Evolutionary conservation across 2,329 filamentous ascomycete genomes (phyloP).

Genomic region (Alternaria sp.): DNA sequence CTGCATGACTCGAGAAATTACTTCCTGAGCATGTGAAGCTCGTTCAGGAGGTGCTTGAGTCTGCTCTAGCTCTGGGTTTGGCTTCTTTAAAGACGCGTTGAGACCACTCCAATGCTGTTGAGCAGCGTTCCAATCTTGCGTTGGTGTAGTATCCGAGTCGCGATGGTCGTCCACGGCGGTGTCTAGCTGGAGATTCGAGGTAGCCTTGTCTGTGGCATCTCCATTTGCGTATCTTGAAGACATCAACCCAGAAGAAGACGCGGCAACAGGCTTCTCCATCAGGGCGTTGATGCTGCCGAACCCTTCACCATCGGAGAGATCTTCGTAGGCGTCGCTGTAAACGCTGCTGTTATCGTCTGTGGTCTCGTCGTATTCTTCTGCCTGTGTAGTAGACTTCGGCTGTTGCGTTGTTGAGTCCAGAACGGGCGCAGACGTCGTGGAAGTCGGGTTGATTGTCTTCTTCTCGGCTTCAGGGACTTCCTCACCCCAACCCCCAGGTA

Average conservation of each 20-base stretch:
- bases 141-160: conserved; percentile 18
- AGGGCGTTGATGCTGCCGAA: conserved; percentile 79
- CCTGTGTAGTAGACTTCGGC: conserved; percentile 4
- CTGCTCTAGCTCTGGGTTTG: neutral
- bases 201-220: conserved; percentile 22
- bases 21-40: conserved; percentile 8
- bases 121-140: conserved; percentile 72
- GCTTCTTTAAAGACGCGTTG: conserved; percentile 66
- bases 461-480: conserved; percentile 33
- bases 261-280: conserved; percentile 65
- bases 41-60: conserved; percentile 14
- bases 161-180: conserved; percentile 12
- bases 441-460: neutral
- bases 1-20: conserved; percentile 19
- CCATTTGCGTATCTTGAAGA: conserved; percentile 37
- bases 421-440: neutral
- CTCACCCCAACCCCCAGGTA: conserved; percentile 45
- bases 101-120: conserved; percentile 76
- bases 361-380: conserved; percentile 30
- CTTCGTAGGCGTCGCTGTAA: conserved; percentile 82
- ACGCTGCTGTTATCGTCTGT: conserved; percentile 61
- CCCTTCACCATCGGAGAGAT: conserved; percentile 71
- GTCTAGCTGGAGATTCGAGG: conserved; percentile 24
- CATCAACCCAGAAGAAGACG: conserved; percentile 35
- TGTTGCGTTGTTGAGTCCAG: conserved; percentile 15